phyloP scores from a whole-genome alignment of 495 filamentous ascomycete genomes.

The Bryoglossum gracile region DNA sequence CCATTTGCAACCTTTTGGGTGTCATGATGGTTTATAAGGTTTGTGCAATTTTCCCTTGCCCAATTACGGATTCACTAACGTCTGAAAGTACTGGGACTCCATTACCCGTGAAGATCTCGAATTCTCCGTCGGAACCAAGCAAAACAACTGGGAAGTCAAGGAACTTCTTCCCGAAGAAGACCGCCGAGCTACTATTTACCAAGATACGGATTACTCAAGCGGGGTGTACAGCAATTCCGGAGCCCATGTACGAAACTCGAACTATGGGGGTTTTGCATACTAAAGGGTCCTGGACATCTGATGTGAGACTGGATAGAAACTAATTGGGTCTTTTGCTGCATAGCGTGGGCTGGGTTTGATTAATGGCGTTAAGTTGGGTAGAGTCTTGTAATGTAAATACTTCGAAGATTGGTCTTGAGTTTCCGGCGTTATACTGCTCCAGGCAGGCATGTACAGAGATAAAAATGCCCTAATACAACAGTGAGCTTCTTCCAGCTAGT shows the following conservation, averaged over 20 bases:
- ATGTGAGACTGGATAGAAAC: not conserved
- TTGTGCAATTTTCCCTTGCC: conserved; percentile 24
- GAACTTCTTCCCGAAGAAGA: conserved; percentile 88
- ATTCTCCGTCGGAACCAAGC: conserved; percentile 90
- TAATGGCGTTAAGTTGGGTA: conserved; percentile 11
- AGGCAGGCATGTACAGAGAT: conserved; percentile 14
- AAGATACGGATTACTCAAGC: conserved; percentile 22
- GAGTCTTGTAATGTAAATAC: not conserved
- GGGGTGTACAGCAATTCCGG: conserved; percentile 6
- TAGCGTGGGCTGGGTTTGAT: conserved; percentile 12
- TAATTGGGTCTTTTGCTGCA: conserved; percentile 3
- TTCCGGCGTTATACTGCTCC: not conserved
- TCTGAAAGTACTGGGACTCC: conserved; percentile 88
- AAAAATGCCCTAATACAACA: conserved; percentile 1
- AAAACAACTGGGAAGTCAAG: conserved; percentile 98
- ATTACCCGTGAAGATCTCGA: conserved; percentile 98
- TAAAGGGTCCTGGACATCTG: conserved; percentile 5
- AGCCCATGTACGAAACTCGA: conserved; percentile 17
- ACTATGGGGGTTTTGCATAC: conserved; percentile 27
- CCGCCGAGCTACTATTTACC: conserved; percentile 61
- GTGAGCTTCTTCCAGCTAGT: no score
- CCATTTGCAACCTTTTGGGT: conserved; percentile 84
- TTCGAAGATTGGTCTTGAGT: not conserved
- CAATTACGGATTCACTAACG: no score
- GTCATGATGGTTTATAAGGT: conserved; percentile 99